Conservation (phyloP, 441 rosid genomes). For the Capsella rubella region DNA sequence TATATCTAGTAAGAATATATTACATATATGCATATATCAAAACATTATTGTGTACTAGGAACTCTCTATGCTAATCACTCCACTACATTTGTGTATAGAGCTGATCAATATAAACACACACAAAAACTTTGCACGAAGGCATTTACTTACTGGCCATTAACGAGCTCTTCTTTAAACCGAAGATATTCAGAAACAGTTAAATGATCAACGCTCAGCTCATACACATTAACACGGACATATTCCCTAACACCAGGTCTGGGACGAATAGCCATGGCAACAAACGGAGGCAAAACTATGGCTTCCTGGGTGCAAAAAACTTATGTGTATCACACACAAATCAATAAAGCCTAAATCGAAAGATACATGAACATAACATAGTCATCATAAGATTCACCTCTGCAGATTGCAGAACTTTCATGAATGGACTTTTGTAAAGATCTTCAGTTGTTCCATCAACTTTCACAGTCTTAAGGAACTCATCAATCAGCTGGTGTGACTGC, state of each 20-base stretch:
- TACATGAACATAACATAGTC: not conserved
- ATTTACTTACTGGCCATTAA: slow-evolving; percentile 56
- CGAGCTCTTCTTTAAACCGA: slow-evolving; percentile 62
- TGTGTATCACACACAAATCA: not conserved
- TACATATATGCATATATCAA: slow-evolving; percentile 2
- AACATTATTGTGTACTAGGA: not conserved
- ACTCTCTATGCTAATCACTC: no score
- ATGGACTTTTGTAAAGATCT: slow-evolving; percentile 54
- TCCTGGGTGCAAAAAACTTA: slow-evolving; percentile 44
- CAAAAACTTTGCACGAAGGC: not conserved
- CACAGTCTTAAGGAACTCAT: slow-evolving; percentile 51
- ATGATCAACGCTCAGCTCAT: slow-evolving; percentile 63
- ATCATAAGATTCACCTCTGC: slow-evolving; percentile 50
- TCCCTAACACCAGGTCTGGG: slow-evolving; percentile 74
- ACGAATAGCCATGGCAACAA: slow-evolving; percentile 62
- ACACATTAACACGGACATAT: slow-evolving; percentile 68
- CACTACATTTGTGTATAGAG: no score
- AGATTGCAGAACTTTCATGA: slow-evolving; percentile 55
- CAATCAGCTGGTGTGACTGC: slow-evolving; percentile 63
- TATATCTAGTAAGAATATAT: not conserved
- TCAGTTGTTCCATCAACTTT: slow-evolving; percentile 51
- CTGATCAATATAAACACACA: not conserved
- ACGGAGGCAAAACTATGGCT: slow-evolving; percentile 68
- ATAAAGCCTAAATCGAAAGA: slow-evolving; percentile 1
- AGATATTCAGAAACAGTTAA: slow-evolving; percentile 64